Evolutionary conservation across 371 early-diverging fungal genomes (phyloP).

Genomic region (Funneliformis caledonium): DNA sequence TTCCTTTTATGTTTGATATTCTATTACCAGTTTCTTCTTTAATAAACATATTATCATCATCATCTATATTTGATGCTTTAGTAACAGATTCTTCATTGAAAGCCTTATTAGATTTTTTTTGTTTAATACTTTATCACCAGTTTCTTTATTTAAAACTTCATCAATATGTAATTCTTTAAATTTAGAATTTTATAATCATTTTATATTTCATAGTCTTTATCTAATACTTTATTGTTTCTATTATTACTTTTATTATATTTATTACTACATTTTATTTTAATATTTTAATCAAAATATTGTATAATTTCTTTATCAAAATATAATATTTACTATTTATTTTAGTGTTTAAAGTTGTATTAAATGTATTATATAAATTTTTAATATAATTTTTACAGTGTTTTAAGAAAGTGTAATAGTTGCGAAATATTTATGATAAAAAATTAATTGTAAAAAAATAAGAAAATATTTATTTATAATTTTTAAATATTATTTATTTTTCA

Average conservation of each 20-base stretch:
- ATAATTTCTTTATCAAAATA: too few relatives aligned
- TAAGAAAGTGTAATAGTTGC: neutral
- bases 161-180: too few relatives aligned
- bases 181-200: too few relatives aligned
- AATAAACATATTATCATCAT: neutral
- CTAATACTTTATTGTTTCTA: too few relatives aligned
- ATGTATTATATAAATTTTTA: neutral
- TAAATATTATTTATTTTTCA: too few relatives aligned
- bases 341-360: neutral
- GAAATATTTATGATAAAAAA: neutral
- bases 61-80: neutral
- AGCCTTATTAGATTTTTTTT: neutral
- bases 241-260: too few relatives aligned
- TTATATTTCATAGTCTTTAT: too few relatives aligned
- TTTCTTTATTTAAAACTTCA: too few relatives aligned
- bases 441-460: neutral
- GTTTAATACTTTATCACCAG: too few relatives aligned
- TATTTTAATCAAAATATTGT: too few relatives aligned
- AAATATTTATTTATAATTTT: neutral
- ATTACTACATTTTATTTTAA: too few relatives aligned
- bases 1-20: neutral
- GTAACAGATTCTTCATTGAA: neutral
- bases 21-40: neutral
- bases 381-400: neutral
- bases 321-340: neutral